Conservation (phyloP, 2,329 filamentous ascomycete species). For the Myrmaecium sp. region DNA sequence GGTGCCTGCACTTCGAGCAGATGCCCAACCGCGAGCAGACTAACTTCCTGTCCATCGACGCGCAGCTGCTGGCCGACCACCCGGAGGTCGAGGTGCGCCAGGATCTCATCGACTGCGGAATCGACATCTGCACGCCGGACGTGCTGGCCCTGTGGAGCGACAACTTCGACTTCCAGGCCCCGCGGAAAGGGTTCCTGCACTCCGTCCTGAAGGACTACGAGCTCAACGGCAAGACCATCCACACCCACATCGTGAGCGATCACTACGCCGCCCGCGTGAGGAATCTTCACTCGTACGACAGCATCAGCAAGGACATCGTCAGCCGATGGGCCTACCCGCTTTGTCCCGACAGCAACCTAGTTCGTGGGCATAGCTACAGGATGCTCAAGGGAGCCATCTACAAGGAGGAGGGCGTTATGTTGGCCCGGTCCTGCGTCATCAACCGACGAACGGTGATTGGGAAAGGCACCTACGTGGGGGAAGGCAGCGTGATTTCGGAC, state of each 20-base stretch:
- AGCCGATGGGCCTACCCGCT: constrained; percentile 78
- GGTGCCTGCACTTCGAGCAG: constrained; percentile 90
- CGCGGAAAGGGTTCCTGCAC: constrained; percentile 74
- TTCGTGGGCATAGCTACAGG: constrained; percentile 61
- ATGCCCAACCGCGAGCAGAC: constrained; percentile 53
- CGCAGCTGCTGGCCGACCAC: constrained; percentile 56
- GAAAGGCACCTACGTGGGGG: constrained; percentile 55
- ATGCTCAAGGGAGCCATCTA: constrained; percentile 54
- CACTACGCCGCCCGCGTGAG: constrained; percentile 76
- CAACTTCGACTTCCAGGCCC: constrained; percentile 90
- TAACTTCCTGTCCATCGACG: constrained; percentile 55
- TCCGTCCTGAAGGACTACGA: constrained; percentile 94
- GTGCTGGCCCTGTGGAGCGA: constrained; percentile 92
- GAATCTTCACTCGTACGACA: constrained; percentile 78
- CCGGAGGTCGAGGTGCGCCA: constrained; percentile 67
- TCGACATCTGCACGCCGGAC: constrained; percentile 95
- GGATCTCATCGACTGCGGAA: constrained; percentile 83
- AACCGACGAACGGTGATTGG: constrained; percentile 59
- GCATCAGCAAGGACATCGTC: constrained; percentile 74
- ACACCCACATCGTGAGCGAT: constrained; percentile 67
- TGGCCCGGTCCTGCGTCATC: constrained; percentile 56
- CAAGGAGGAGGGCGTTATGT: constrained; percentile 58
- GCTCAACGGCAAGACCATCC: constrained; percentile 91
- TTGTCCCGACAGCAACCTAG: constrained; percentile 73
- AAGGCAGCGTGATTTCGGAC: constrained; percentile 51